phyloP scores from a whole-genome alignment of 176 grass and related monocot genomes.

The Zoysia japonica region DNA sequence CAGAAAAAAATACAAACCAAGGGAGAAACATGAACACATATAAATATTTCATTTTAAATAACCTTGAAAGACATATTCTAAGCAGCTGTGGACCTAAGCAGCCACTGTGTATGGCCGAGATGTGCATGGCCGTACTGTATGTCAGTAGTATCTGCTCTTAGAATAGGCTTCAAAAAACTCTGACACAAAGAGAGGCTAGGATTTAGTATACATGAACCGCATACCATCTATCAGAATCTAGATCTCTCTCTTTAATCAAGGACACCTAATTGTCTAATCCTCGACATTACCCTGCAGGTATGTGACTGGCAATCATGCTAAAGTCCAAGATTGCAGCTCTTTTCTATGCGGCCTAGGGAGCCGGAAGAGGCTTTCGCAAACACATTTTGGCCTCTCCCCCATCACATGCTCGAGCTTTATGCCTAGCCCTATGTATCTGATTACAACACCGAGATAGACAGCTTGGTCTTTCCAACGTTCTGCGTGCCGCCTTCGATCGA shows the following conservation, averaged over 20 bases:
- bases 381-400: conserved; percentile 31
- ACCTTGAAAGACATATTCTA: conserved; percentile 24
- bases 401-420: conserved; percentile 60
- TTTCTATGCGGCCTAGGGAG: conserved; percentile 45
- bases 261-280: conserved; percentile 49
- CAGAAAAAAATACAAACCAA: neutral
- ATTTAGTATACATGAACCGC: neutral
- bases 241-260: conserved; percentile 60
- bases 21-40: conserved; percentile 44
- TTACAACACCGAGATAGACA: conserved; percentile 35
- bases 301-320: conserved; percentile 52
- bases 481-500: conserved; percentile 33
- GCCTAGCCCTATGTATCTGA: neutral
- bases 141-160: neutral
- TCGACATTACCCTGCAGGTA: conserved; percentile 41
- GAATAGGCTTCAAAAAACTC: conserved; percentile 33
- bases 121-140: conserved; percentile 14
- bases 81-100: conserved; percentile 38
- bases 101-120: conserved; percentile 21
- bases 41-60: conserved; percentile 32
- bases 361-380: conserved; percentile 30
- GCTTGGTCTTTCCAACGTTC: conserved; percentile 46
- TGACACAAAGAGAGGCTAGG: conserved; percentile 30
- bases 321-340: conserved; percentile 60
- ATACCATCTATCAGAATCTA: conserved; percentile 38